phyloP scores from a whole-genome alignment of 2,329 filamentous ascomycete genomes.

The Hypoxylon sp. region DNA sequence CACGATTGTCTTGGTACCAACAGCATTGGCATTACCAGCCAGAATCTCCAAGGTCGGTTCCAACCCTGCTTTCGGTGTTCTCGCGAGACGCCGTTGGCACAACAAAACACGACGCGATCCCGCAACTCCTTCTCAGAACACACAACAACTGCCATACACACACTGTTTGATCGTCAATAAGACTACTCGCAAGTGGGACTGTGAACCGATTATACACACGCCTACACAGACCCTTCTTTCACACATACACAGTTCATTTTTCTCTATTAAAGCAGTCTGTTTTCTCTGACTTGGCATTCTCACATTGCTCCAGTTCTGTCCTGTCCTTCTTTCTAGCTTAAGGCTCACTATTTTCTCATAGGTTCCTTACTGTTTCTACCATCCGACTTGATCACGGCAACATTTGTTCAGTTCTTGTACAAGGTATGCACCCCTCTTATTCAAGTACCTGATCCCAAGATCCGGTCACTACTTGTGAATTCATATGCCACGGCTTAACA shows the following conservation, averaged over 20 bases:
- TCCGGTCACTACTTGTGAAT: background rate
- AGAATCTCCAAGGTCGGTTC: constrained; percentile 45
- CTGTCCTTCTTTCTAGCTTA: background rate
- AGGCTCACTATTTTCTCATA: constrained; percentile 36
- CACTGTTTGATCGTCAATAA: background rate
- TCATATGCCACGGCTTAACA: background rate
- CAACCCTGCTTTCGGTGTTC: constrained; percentile 6
- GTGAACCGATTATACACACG: background rate
- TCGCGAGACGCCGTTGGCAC: background rate
- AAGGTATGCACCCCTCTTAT: constrained; percentile 45
- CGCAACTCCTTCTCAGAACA: background rate
- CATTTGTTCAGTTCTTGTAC: constrained; percentile 50
- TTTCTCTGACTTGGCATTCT: background rate
- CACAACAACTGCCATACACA: background rate
- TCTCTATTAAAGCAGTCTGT: background rate
- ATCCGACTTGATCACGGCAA: constrained; percentile 43
- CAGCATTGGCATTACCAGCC: constrained; percentile 54
- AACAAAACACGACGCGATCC: background rate
- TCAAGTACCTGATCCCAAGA: background rate
- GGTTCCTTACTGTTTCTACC: constrained; percentile 46
- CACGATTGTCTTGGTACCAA: constrained; percentile 67
- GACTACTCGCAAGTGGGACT: background rate
- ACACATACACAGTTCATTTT: background rate
- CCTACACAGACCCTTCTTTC: background rate
- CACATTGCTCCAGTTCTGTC: background rate